These are phyloP conservation scores for Cymbopogon flexuosus DNA, from an alignment of 202 grass and related monocot genomes.

Conservation along the genomic window DNA sequence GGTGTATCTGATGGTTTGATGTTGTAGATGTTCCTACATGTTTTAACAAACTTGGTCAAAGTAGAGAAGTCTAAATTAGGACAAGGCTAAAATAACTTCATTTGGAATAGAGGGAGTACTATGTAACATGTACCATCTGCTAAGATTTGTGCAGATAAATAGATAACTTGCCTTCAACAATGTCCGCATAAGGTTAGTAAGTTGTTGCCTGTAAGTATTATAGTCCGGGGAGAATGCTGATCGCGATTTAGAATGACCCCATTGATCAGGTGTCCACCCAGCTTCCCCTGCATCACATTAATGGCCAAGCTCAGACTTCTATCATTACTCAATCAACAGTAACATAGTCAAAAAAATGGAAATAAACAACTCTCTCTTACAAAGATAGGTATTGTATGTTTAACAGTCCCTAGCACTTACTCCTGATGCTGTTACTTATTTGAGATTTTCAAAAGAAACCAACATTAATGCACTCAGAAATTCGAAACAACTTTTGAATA, in stretches of 20 bases:
- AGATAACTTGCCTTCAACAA: conserved; percentile 77
- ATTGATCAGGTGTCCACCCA: conserved; percentile 93
- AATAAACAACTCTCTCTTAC: neutral
- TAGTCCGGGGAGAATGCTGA: conserved; percentile 61
- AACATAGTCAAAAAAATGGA: neutral
- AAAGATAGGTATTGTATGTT: neutral
- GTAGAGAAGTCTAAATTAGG: neutral
- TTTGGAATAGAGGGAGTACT: neutral
- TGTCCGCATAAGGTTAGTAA: conserved; percentile 62
- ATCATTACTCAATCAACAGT: conserved; percentile 17
- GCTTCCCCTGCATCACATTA: conserved; percentile 67
- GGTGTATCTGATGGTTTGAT: neutral
- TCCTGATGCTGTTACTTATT: neutral
- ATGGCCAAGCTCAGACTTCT: conserved; percentile 11
- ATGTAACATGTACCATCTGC: neutral
- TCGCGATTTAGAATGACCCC: conserved; percentile 92
- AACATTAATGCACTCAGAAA: neutral
- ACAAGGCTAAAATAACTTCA: neutral
- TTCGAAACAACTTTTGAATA: neutral
- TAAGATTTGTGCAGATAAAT: conserved; percentile 33
- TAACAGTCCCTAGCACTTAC: neutral
- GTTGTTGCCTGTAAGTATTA: conserved; percentile 66
- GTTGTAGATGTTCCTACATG: neutral
- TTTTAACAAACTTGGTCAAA: neutral
- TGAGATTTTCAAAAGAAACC: neutral